These are phyloP conservation scores for Cenococcum geophilum DNA, from an alignment of 495 filamentous ascomycete genomes.

Conservation along the genomic window DNA sequence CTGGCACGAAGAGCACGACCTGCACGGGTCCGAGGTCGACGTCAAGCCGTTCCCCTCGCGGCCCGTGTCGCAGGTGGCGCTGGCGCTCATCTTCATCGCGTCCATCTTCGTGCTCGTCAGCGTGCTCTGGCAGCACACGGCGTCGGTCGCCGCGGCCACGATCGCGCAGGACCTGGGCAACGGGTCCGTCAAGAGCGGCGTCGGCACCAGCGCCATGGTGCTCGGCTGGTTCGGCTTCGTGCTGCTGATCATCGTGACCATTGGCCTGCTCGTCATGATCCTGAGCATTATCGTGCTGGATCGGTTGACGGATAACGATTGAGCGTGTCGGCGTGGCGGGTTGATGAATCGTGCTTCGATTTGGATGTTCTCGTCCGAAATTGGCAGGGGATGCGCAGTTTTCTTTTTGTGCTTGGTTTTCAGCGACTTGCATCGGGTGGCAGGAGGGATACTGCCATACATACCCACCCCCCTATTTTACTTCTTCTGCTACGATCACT, in stretches of 20 bases:
- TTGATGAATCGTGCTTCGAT: no score
- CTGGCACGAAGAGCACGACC: conserved; percentile 70
- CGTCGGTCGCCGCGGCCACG: conserved; percentile 85
- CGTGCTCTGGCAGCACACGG: conserved; percentile 76
- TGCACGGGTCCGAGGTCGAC: conserved; percentile 57
- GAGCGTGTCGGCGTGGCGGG: background rate
- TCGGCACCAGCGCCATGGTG: conserved; percentile 89
- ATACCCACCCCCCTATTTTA: no score
- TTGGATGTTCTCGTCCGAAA: no score
- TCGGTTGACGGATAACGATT: conserved; percentile 35
- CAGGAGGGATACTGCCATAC: no score
- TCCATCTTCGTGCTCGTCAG: conserved; percentile 73
- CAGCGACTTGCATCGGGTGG: no score
- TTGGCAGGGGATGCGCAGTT: no score
- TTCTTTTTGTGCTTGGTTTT: no score
- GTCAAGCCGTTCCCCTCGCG: conserved; percentile 75
- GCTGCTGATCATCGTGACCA: conserved; percentile 84
- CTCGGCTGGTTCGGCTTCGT: conserved; percentile 96
- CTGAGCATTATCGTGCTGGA: conserved; percentile 72
- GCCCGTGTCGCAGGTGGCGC: conserved; percentile 65
- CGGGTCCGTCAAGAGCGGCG: conserved; percentile 79
- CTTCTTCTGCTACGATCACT: no score
- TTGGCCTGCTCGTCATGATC: conserved; percentile 92
- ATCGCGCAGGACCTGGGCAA: conserved; percentile 95
- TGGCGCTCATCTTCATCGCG: conserved; percentile 73